phyloP scores from a whole-genome alignment of 768 basidiomycete genomes.

The Kwoniella heveanensis region DNA sequence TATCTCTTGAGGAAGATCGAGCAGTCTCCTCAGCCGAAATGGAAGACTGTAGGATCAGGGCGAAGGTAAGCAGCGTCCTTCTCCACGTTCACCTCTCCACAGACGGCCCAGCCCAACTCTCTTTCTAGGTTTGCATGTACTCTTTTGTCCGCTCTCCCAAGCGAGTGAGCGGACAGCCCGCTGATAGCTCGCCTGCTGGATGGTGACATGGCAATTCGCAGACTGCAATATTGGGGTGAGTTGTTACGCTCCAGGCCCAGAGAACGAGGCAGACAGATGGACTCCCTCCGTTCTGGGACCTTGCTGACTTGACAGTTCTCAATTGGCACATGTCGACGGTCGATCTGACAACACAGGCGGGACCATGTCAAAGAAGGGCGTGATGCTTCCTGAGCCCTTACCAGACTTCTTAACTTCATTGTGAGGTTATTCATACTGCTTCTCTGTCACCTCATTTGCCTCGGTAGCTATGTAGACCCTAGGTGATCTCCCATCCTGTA shows the following conservation, averaged over 20 bases:
- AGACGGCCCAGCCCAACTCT: no score
- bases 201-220: background rate
- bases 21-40: slow-evolving; percentile 76
- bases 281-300: background rate
- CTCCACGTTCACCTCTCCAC: no score
- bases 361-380: slow-evolving; percentile 65
- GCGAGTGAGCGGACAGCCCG: background rate
- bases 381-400: slow-evolving; percentile 69
- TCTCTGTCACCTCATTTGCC: no score
- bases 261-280: background rate
- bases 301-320: slow-evolving; percentile 3
- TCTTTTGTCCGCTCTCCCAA: background rate
- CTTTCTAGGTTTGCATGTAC: background rate
- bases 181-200: no score
- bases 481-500: no score
- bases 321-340: slow-evolving; percentile 52
- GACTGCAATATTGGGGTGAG: slow-evolving; percentile 57
- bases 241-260: slow-evolving; percentile 61
- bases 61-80: slow-evolving; percentile 60
- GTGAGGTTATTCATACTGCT: no score
- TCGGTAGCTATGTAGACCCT: no score
- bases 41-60: slow-evolving; percentile 74
- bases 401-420: slow-evolving; percentile 71
- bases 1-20: slow-evolving; percentile 79
- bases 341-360: no score